Evolutionary conservation across 169 alveolate genomes (phyloP), one percentile per base, ranked within the genome.

Genomic region (Cryptosporidium sp.): DNA sequence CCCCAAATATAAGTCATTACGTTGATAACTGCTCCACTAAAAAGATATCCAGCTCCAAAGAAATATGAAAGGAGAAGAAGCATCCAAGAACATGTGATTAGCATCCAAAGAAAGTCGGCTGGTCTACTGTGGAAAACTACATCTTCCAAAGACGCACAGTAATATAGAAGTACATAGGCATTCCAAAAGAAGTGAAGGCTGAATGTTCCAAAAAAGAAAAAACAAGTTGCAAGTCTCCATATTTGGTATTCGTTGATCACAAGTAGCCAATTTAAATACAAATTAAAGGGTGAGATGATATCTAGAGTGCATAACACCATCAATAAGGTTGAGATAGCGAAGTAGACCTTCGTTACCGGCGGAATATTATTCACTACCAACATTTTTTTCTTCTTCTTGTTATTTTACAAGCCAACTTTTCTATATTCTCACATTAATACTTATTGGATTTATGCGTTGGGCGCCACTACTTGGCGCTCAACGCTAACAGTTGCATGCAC

Each of bases 1-100:
- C 98, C 97, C 98, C 98, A 96, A 21, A 96, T 93, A 92, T 96
- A 96, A 35, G 98, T 96, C 95, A 96, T 93, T 71, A 96, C 96
- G 92, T 96, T 95, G 70, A 96, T 96, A 94, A 96, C 95, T 69
- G 97, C 94, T n/a, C 98, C 97, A 60, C 97, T 94, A 86, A 93
- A 95, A 75, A 96, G 95, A 92, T 95, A 94, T 53, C 95, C 94
- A 69, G 95, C 94, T 35, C 94, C 95, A 58, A 92, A 92, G 56
- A 93, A 70, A 75, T 91, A 91, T 16, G 95, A 92, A 2, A 93
- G 68, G 8, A 80, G 85, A 85, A 91, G 92, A 65, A 89, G 80
- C 91, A 91, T 84, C 45, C 75, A 91, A 4, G 96, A 92, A 33
- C 95, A 93, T 21, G 87, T 75, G 12, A 94, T 86, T 37, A 94